Base-by-base conservation (phyloP, 352 stramenopile species). In the Peronospora farinosa region DNA sequence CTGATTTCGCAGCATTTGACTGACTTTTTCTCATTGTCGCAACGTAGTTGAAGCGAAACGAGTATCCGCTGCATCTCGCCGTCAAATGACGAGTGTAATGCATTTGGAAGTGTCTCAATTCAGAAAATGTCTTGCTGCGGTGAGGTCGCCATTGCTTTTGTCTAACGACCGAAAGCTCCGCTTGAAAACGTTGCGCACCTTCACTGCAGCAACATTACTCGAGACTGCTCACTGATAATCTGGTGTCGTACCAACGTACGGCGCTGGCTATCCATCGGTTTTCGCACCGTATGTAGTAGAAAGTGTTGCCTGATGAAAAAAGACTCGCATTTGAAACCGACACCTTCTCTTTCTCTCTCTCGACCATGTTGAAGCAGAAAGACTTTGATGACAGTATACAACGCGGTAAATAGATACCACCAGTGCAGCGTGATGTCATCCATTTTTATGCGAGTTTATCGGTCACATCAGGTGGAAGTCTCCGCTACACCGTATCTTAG, bases 251-350 rank as follows among this genome's bases (percentile, higher is more conserved):
- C n/a, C 4, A 12, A 16, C 38, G 38, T 38, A 28, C 38, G 16
- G 19, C 25, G 41, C 35, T 17, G 56, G 32, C 44, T 55, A 51
- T 57, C 47, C 45, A 55, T 31, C 38, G 45, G 33, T 43, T 53
- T 54, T 54, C 40, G 46, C 47, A 61, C 51, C 47, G 27, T 35
- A 30, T 25, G 32, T 36, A 41, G 31, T 39, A 51, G 55, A 31
- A 60, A 60, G 39, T 32, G 42, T 38, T 25, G 31, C 55, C 33
- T 55, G 56, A 43, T 60, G 56, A 64, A 60, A 58, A 57, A 54
- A 47, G 25, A 45, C 40, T 33, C 42, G 31, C 42, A 55, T 49
- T 40, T 60, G 43, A 30, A 60, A 15, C 19, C 51, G 39, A 56
- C 47, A 44, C 50, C 39, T 33, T 40, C 56, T 60, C 51, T 63